Base-by-base conservation (phyloP, 2,329 filamentous ascomycete genomes). In the Blastomyces percursus region DNA sequence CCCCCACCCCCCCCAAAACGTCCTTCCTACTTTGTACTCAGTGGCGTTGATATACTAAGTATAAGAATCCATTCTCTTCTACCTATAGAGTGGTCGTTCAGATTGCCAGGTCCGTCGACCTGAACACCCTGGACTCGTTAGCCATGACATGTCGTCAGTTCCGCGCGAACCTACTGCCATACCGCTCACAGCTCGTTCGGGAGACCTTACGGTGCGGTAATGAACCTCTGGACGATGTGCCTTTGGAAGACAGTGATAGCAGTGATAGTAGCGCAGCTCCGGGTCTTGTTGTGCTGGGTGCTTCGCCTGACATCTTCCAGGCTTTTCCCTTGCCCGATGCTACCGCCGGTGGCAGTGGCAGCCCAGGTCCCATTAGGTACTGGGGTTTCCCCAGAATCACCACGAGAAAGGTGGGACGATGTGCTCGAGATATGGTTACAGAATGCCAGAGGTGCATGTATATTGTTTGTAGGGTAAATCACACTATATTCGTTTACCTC, bases 341-440 rank as follows among this genome's bases (percentile, higher is more conserved):
- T 71, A 19, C 70, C 64, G 5, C 54, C 42, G 11, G 35, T 42
- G 14, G n/a, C 27, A 24, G 16, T 57, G 35, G n/a, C n/a, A n/a
- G n/a, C n/a, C n/a, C n/a, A n/a, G n/a, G 3, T 21, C 27, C 5
- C 2, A 7, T 14, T 27, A 12, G 35, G 24, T 19, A 24, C 21
- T 42, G 19, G 35, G 24, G 35, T 14, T 19, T 21, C 9, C n/a
- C 30, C n/a, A 52, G 24, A 60, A 69, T 83, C 66, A 84, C 76
- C 68, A 81, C 80, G 66, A 87, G 88, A 60, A 93, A 90, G 74
- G 81, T 89, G 35, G 86, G 89, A 5, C 82, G 82, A 68, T 97
- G 93, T 72, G 93, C 93, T 27, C 82, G 90, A 65, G 93, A 96
- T 74, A 84, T 96, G 84, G 93, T 97, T 5, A 84, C 82, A 51